phyloP scores from a whole-genome alignment of 176 grass and related monocot species.

The Ensete ventricosum region DNA sequence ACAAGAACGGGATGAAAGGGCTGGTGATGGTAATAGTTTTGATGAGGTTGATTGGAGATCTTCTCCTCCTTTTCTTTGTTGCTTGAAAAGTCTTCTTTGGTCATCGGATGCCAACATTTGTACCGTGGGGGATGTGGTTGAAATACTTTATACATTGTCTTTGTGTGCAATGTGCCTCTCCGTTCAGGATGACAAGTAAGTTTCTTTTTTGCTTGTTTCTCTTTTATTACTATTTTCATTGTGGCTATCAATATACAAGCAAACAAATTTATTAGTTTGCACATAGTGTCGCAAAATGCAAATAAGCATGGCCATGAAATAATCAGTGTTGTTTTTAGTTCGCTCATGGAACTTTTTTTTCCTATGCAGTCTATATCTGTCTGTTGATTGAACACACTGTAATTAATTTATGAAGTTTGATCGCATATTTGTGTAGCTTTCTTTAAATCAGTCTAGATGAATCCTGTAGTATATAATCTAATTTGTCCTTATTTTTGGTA shows the following conservation, averaged over 20 bases:
- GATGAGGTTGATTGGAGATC: conserved; percentile 12
- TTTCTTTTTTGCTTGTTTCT: not conserved
- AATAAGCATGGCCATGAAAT: no score
- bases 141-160: conserved; percentile 57
- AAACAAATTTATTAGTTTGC: no score
- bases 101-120: conserved; percentile 34
- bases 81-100: conserved; percentile 36
- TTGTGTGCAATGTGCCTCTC: conserved; percentile 49
- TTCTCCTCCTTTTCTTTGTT: conserved; percentile 28
- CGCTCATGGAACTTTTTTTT: no score
- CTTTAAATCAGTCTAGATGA: no score
- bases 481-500: no score
- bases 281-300: no score
- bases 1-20: conserved; percentile 19
- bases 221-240: conserved; percentile 6
- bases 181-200: conserved; percentile 54
- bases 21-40: conserved; percentile 1
- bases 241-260: not conserved
- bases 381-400: no score
- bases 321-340: no score
- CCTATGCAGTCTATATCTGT: no score
- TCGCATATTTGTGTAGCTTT: no score
- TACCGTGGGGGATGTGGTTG: conserved; percentile 37
- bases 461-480: no score
- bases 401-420: no score